phyloP scores from a whole-genome alignment of 495 filamentous ascomycete species.

The Xylaria grammica region DNA sequence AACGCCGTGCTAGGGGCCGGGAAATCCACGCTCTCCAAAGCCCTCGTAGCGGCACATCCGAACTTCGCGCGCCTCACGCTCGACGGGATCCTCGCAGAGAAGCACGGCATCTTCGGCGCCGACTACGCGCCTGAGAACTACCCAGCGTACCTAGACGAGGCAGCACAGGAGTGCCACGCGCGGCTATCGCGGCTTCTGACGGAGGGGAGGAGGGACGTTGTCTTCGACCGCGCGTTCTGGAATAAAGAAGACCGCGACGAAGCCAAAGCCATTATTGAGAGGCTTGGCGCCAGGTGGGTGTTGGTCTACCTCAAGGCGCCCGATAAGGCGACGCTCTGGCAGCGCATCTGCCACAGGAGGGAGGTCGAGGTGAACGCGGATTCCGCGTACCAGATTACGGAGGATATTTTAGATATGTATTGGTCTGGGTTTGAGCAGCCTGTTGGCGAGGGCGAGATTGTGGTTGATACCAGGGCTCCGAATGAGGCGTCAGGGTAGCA shows the following conservation, averaged over 20 bases:
- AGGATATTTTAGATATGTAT: conserved; percentile 41
- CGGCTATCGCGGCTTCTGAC: conserved; percentile 32
- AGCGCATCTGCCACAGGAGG: conserved; percentile 38
- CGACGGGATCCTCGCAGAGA: conserved; percentile 38
- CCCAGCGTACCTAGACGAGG: conserved; percentile 39
- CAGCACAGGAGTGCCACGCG: conserved; percentile 27
- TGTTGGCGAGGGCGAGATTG: conserved; percentile 41
- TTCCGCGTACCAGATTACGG: conserved; percentile 44
- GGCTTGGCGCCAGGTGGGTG: conserved; percentile 39
- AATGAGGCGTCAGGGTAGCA: not conserved
- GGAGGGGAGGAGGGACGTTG: conserved; percentile 29
- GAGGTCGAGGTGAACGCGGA: conserved; percentile 40
- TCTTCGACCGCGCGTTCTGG: conserved; percentile 46
- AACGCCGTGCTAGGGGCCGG: conserved; percentile 21
- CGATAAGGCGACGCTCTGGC: conserved; percentile 39
- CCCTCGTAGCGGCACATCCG: conserved; percentile 22
- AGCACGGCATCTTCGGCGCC: conserved; percentile 42
- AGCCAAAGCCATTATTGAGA: conserved; percentile 39
- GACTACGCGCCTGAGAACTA: conserved; percentile 43
- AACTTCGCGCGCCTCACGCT: conserved; percentile 37
- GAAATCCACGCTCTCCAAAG: conserved; percentile 29
- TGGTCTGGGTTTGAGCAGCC: conserved; percentile 48
- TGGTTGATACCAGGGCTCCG: conserved; percentile 21
- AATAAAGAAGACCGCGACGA: conserved; percentile 39
- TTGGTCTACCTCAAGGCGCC: conserved; percentile 40